These are phyloP conservation scores for Pestalotiopsis sp. DNA, from an alignment of 2,329 filamentous ascomycete genomes.

Conservation along the genomic window DNA sequence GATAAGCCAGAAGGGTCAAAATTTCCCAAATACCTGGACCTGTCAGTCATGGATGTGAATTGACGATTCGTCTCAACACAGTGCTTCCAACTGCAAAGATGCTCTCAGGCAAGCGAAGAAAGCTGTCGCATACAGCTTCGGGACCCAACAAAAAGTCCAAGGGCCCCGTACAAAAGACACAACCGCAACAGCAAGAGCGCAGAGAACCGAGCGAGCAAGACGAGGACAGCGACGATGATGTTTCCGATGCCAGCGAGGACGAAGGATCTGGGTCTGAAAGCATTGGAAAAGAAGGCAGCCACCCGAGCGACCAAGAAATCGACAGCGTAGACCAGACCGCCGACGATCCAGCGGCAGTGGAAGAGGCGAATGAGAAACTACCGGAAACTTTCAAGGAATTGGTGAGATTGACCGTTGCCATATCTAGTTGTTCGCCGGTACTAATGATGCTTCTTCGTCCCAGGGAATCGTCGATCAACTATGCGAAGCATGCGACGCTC, in stretches of 20 bases:
- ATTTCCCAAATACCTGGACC: neutral
- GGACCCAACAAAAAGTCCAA: neutral
- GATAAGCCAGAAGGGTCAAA: slow-evolving; percentile 11
- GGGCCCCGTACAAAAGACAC: neutral
- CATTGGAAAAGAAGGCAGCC: slow-evolving; percentile 1
- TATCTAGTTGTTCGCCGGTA: neutral
- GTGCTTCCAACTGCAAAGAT: slow-evolving; percentile 22
- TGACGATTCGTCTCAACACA: neutral
- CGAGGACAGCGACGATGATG: slow-evolving; percentile 21
- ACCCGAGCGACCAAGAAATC: slow-evolving; percentile 19
- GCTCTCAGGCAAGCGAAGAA: slow-evolving; percentile 43
- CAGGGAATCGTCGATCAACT: slow-evolving; percentile 79
- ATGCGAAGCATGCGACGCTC: slow-evolving; percentile 81
- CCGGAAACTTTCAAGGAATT: slow-evolving; percentile 67
- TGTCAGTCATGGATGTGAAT: neutral
- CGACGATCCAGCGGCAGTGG: slow-evolving; percentile 27
- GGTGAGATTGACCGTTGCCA: neutral
- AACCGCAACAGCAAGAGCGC: neutral
- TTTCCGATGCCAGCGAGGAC: slow-evolving; percentile 12
- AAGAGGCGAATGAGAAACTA: slow-evolving; percentile 15
- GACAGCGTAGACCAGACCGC: slow-evolving; percentile 24
- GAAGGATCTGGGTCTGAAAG: neutral
- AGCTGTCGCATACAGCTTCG: slow-evolving; percentile 32
- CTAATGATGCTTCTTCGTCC: slow-evolving; percentile 31
- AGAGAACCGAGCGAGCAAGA: neutral